These are phyloP conservation scores for Dentipellis fragilis DNA, from an alignment of 768 basidiomycete species.

Conservation along the genomic window DNA sequence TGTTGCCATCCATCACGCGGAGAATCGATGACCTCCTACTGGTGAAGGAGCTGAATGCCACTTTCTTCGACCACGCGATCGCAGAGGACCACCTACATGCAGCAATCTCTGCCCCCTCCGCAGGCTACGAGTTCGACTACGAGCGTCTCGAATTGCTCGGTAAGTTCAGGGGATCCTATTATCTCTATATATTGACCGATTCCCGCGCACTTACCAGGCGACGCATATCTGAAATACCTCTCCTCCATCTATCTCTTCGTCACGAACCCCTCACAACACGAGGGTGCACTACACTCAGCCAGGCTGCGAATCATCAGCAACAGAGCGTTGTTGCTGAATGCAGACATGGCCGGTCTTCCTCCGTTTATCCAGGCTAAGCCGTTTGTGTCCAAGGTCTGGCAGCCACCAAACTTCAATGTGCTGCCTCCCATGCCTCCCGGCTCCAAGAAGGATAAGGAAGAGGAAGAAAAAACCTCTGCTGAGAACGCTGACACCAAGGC, in stretches of 20 bases:
- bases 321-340: constrained; percentile 45
- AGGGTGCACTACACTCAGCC: constrained; percentile 56
- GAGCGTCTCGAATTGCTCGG: constrained; percentile 80
- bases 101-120: constrained; percentile 64
- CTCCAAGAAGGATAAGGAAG: neutral
- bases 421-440: constrained; percentile 13
- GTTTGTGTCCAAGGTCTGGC: constrained; percentile 60
- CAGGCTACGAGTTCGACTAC: constrained; percentile 64
- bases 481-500: neutral
- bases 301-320: constrained; percentile 73
- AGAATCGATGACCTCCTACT: constrained; percentile 68
- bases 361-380: constrained; percentile 65
- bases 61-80: constrained; percentile 53
- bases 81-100: constrained; percentile 48
- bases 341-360: constrained; percentile 51
- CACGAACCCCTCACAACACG: constrained; percentile 49
- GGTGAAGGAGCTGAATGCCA: constrained; percentile 69
- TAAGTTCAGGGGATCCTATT: constrained; percentile 17
- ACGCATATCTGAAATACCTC: constrained; percentile 76
- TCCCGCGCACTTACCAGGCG: constrained; percentile 34
- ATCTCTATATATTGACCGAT: neutral
- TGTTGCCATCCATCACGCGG: constrained; percentile 66
- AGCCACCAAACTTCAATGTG: constrained; percentile 35
- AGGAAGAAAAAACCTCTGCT: neutral
- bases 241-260: constrained; percentile 68